These are phyloP conservation scores for Ophiosphaerella herpotricha DNA, from an alignment of 2,329 filamentous ascomycete species.

Conservation along the genomic window DNA sequence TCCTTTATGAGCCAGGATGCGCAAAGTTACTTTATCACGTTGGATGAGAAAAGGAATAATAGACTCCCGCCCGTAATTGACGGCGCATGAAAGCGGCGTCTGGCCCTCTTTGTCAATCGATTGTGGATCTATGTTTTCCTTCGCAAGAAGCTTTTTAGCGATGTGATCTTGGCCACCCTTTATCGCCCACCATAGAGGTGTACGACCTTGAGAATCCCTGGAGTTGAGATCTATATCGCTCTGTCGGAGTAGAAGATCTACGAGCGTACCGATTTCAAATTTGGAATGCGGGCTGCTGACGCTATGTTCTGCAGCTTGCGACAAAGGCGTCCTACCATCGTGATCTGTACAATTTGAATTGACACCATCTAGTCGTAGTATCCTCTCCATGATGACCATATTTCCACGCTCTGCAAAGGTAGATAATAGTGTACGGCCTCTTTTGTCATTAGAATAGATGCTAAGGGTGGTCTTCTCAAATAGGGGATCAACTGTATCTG, in stretches of 20 bases:
- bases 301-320: background rate
- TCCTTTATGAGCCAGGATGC: background rate
- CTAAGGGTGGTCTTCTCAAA: background rate
- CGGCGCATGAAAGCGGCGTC: conserved; percentile 1
- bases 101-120: background rate
- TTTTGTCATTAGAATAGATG: background rate
- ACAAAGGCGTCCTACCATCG: conserved; percentile 1
- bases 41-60: background rate
- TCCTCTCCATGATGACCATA: no score
- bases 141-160: background rate
- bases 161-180: background rate
- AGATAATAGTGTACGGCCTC: background rate
- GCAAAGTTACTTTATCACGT: background rate
- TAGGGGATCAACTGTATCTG: background rate
- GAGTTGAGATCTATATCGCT: conserved; percentile 13
- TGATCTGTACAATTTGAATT: background rate
- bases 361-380: background rate
- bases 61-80: background rate
- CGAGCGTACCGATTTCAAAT: no score
- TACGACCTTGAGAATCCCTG: conserved; percentile 3
- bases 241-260: background rate
- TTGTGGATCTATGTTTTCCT: background rate
- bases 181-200: conserved; percentile 3
- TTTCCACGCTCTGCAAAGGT: no score
- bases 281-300: background rate